A percentile compares a stretch with the other conserved stretches of the same genome.
phyloP scores from a whole-genome alignment of 108 stramenopile genomes.

The Skeletonema marinoi region DNA sequence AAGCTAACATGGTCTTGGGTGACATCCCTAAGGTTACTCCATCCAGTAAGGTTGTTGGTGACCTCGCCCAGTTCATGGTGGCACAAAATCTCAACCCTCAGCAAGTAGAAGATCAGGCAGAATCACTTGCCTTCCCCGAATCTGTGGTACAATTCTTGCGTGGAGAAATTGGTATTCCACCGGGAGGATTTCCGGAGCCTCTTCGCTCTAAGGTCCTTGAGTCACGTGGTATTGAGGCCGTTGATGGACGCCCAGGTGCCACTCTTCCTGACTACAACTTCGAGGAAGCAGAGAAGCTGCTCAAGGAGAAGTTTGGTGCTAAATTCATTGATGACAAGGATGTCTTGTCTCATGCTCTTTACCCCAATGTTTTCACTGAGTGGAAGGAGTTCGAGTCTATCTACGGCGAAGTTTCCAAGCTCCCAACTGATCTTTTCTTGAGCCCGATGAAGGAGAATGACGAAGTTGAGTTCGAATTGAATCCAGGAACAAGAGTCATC shows the following conservation, averaged over 20 bases:
- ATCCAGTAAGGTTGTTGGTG: constrained; percentile 85
- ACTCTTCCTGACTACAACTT: constrained; percentile 68
- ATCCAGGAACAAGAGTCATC: constrained; percentile 54
- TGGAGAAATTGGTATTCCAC: constrained; percentile 69
- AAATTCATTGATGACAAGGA: constrained; percentile 75
- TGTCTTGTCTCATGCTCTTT: constrained; percentile 85
- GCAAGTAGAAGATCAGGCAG: constrained; percentile 64
- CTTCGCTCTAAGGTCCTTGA: constrained; percentile 66
- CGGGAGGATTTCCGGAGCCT: constrained; percentile 83
- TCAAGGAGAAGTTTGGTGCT: constrained; percentile 59
- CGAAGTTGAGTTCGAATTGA: constrained; percentile 77
- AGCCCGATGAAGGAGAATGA: constrained; percentile 86
- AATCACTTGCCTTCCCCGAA: constrained; percentile 71
- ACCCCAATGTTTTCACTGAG: constrained; percentile 88
- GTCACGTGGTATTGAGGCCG: constrained; percentile 52
- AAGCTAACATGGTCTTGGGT: constrained; percentile 76
- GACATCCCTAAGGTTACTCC: constrained; percentile 91
- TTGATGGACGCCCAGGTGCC: constrained; percentile 79
- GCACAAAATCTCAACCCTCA: constrained; percentile 59
- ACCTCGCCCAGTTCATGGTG: constrained; percentile 88
- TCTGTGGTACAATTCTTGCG: constrained; percentile 86
- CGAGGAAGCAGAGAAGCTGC: constrained; percentile 46
- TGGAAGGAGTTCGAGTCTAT: constrained; percentile 74
- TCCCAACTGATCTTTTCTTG: constrained; percentile 88
- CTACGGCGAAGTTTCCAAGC: constrained; percentile 72